These are phyloP conservation scores for Chlorella sp. DNA, from an alignment of 139 green algal species.

Conservation along the genomic window DNA sequence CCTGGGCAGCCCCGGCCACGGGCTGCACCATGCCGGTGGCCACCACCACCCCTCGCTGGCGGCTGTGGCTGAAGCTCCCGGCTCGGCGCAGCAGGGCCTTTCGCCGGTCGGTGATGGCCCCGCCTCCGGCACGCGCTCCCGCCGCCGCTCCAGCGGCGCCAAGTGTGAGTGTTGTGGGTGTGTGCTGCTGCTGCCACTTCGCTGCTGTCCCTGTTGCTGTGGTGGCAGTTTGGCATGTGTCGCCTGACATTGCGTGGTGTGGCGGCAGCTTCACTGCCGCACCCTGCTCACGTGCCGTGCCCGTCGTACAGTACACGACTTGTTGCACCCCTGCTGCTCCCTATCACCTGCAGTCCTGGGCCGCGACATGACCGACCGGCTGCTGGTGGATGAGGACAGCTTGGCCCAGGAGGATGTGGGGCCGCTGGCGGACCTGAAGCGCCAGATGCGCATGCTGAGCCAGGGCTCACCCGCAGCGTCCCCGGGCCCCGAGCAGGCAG, in stretches of 20 bases:
- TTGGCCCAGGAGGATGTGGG: background rate
- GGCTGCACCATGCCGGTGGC: too few species aligned
- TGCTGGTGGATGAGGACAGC: conserved; percentile 39
- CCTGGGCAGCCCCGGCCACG: background rate
- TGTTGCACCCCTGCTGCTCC: background rate
- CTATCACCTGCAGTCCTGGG: background rate
- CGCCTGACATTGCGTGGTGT: too few species aligned
- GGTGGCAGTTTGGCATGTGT: background rate
- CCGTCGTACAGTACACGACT: too few species aligned
- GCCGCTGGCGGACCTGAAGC: conserved; percentile 33
- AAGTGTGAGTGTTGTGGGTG: conserved; percentile 10
- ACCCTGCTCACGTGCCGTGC: too few species aligned
- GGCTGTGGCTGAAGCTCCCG: background rate
- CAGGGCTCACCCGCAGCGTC: conserved; percentile 1
- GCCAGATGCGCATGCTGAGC: conserved; percentile 38
- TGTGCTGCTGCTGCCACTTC: background rate
- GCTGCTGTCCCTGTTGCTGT: background rate
- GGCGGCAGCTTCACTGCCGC: too few species aligned
- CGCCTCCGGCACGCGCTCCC: background rate
- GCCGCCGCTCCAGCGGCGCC: conserved; percentile 12
- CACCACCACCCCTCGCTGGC: too few species aligned
- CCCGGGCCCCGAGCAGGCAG: background rate
- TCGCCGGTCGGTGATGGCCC: background rate
- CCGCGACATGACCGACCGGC: conserved; percentile 19
- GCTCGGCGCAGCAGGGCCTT: background rate